Percentiles rank a stretch among this genome's conserved stretches.
phyloP scores from a whole-genome alignment of 164 flowering plant species.

The Paratinospora sagittata region DNA sequence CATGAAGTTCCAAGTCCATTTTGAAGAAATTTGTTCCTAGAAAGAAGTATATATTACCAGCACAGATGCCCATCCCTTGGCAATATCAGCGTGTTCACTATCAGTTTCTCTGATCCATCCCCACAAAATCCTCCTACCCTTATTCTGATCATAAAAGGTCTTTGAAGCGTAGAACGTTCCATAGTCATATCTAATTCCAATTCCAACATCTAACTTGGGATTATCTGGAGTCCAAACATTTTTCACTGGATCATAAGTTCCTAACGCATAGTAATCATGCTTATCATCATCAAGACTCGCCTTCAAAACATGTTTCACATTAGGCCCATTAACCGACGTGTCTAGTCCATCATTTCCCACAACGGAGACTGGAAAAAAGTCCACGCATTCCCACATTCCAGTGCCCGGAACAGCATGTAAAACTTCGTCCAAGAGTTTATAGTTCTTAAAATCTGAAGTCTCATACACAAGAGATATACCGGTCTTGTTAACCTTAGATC shows the following conservation, averaged over 20 bases:
- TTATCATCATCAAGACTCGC: constrained; percentile 64
- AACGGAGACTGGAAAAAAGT: constrained; percentile 68
- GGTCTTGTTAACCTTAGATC: constrained; percentile 51
- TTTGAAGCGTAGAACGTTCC: constrained; percentile 82
- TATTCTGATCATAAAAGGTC: constrained; percentile 71
- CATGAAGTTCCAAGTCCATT: neutral
- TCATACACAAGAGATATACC: constrained; percentile 65
- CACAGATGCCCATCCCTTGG: constrained; percentile 72
- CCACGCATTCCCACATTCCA: constrained; percentile 98
- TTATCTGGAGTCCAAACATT: constrained; percentile 62
- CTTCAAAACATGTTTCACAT: constrained; percentile 67
- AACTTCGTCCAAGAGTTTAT: constrained; percentile 28
- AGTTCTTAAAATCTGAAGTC: constrained; percentile 56
- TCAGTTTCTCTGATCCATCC: constrained; percentile 82
- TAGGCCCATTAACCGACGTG: constrained; percentile 54
- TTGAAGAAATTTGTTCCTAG: neutral
- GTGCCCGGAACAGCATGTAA: constrained; percentile 62
- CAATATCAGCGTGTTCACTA: constrained; percentile 50
- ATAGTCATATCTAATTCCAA: constrained; percentile 63
- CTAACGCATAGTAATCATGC: constrained; percentile 71
- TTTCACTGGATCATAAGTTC: constrained; percentile 41
- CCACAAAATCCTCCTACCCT: constrained; percentile 65
- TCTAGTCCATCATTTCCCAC: constrained; percentile 43
- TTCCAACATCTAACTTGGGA: constrained; percentile 57
- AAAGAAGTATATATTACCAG: constrained; percentile 32